phyloP scores from a whole-genome alignment of 2,329 filamentous ascomycete species.

The Scytalidium sp. region DNA sequence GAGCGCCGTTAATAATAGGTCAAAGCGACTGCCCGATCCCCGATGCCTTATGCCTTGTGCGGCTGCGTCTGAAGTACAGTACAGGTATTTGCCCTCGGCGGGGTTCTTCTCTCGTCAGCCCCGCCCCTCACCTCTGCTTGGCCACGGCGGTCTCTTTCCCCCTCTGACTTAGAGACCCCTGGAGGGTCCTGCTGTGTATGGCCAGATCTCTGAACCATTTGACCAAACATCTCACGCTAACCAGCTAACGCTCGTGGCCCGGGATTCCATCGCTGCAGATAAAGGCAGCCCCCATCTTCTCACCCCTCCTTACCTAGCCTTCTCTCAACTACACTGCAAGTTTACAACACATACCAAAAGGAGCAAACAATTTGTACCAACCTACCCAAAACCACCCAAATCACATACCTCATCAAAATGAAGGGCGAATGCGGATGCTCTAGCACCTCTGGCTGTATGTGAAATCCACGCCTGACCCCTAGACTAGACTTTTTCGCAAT shows the following conservation, averaged over 20 bases:
- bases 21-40: no score
- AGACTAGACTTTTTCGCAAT: slow-evolving; percentile 2
- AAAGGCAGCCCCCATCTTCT: not conserved
- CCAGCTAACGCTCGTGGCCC: not conserved
- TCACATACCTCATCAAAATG: slow-evolving; percentile 25
- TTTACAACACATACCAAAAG: not conserved
- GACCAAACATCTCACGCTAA: not conserved
- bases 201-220: not conserved
- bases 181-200: not conserved
- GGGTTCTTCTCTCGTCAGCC: not conserved
- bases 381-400: not conserved
- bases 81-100: no score
- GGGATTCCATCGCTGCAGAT: not conserved
- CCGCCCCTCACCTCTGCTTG: not conserved
- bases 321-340: not conserved
- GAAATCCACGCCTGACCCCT: slow-evolving; percentile 10
- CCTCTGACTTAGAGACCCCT: not conserved
- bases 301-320: not conserved
- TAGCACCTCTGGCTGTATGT: slow-evolving; percentile 31
- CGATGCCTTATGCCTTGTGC: no score
- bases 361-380: slow-evolving; percentile 2
- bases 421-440: slow-evolving; percentile 37
- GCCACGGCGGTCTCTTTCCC: not conserved
- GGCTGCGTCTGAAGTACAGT: no score
- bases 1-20: no score